These are phyloP conservation scores for Aspergillus asperescens DNA, from an alignment of 495 filamentous ascomycete genomes.

Conservation along the genomic window DNA sequence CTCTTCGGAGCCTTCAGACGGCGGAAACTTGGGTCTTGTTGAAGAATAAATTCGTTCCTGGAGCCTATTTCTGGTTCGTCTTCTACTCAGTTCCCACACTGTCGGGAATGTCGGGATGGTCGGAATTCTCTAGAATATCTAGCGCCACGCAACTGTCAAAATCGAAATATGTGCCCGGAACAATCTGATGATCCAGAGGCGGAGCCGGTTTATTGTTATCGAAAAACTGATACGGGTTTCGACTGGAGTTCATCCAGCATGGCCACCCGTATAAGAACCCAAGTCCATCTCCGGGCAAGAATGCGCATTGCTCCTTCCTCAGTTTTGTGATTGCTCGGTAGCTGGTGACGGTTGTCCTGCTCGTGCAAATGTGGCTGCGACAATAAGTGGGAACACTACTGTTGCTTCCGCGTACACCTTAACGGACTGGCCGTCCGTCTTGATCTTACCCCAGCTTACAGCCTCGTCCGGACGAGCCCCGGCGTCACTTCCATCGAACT, in stretches of 20 bases:
- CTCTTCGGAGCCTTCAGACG: background rate
- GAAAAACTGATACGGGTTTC: background rate
- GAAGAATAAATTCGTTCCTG: background rate
- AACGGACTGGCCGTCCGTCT: conserved; percentile 73
- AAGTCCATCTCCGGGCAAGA: background rate
- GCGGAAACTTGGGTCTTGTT: conserved; percentile 2
- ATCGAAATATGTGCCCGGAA: background rate
- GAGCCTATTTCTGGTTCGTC: background rate
- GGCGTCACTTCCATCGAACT: conserved; percentile 96
- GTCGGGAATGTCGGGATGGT: background rate
- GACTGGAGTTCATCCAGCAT: conserved; percentile 1
- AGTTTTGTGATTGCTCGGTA: conserved; percentile 6
- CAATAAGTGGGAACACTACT: conserved; percentile 85
- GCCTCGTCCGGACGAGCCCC: conserved; percentile 95
- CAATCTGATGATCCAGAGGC: background rate
- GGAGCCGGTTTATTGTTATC: conserved; percentile 1
- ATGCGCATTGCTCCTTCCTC: background rate
- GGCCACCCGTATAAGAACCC: background rate
- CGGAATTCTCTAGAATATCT: background rate
- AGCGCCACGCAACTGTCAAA: background rate
- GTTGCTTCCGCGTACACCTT: conserved; percentile 96
- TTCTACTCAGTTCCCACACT: background rate
- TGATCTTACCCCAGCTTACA: conserved; percentile 98
- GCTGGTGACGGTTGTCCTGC: conserved; percentile 13
- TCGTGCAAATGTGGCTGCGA: conserved; percentile 83